Evolutionary conservation across 1,284 basidiomycete genomes (phyloP).

Genomic region (Heliocybe sulcata): DNA sequence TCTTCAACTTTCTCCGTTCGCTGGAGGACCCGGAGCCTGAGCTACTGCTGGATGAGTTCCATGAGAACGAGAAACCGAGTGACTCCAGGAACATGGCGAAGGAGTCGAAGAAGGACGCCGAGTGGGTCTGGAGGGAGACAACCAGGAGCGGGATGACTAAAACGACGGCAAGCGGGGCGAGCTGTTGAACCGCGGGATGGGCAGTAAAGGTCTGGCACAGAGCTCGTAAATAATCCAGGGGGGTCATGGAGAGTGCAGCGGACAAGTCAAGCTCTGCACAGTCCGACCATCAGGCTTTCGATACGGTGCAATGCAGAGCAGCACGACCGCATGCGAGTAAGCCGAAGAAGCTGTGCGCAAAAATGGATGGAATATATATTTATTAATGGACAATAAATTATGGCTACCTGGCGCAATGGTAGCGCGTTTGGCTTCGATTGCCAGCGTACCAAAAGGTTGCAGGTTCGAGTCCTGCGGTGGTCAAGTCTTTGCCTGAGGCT

Average conservation of each 20-base stretch:
- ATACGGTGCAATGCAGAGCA: background rate
- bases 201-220: slow-evolving; percentile 1
- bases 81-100: slow-evolving; percentile 51
- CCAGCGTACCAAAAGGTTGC: slow-evolving; percentile 72
- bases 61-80: slow-evolving; percentile 43
- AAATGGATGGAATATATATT: background rate
- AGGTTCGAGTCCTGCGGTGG: slow-evolving; percentile 87
- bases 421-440: slow-evolving; percentile 85
- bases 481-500: slow-evolving; percentile 26
- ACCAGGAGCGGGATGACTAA: slow-evolving; percentile 41
- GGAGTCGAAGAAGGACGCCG: slow-evolving; percentile 20
- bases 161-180: slow-evolving; percentile 47
- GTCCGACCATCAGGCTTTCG: background rate
- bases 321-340: background rate
- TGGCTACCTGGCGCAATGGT: slow-evolving; percentile 75
- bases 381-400: slow-evolving; percentile 5
- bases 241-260: background rate
- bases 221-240: background rate
- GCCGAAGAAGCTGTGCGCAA: background rate
- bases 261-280: background rate
- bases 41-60: slow-evolving; percentile 43
- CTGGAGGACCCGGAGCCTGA: slow-evolving; percentile 20
- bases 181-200: slow-evolving; percentile 33
- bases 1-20: slow-evolving; percentile 37
- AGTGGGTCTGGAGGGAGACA: slow-evolving; percentile 12